phyloP scores from a whole-genome alignment of 2,329 filamentous ascomycete species.

The Colletotrichum melonis region DNA sequence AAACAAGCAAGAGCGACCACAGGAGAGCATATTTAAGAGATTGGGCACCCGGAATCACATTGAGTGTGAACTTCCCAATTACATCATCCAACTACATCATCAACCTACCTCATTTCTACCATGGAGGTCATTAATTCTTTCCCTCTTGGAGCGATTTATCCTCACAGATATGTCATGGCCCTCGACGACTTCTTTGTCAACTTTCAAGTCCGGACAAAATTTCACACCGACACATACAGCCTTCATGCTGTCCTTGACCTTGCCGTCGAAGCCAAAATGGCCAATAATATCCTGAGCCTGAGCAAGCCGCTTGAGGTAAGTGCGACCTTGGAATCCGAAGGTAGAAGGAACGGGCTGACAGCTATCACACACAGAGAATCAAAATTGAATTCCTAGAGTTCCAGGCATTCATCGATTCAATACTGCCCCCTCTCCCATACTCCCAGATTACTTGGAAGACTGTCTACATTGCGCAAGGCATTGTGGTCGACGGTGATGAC shows the following conservation, averaged over 20 bases:
- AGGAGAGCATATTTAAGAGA: too few relatives aligned
- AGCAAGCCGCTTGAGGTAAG: background rate
- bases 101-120: too few relatives aligned
- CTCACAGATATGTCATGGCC: background rate
- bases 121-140: too few relatives aligned
- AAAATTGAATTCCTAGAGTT: background rate
- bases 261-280: background rate
- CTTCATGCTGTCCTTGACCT: background rate
- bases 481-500: background rate
- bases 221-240: background rate
- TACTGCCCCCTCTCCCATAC: background rate
- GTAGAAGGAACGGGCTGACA: background rate
- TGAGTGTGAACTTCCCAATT: too few relatives aligned
- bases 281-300: background rate
- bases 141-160: too few relatives aligned
- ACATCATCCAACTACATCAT: too few relatives aligned
- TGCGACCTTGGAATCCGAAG: background rate
- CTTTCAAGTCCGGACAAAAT: background rate
- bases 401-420: background rate
- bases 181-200: background rate
- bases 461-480: background rate
- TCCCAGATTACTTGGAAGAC: slow-evolving; percentile 26
- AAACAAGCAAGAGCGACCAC: too few relatives aligned
- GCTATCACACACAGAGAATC: background rate
- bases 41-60: too few relatives aligned